Conservation (phyloP, 305 asterid genomes). For the Fraxinus sp. region DNA sequence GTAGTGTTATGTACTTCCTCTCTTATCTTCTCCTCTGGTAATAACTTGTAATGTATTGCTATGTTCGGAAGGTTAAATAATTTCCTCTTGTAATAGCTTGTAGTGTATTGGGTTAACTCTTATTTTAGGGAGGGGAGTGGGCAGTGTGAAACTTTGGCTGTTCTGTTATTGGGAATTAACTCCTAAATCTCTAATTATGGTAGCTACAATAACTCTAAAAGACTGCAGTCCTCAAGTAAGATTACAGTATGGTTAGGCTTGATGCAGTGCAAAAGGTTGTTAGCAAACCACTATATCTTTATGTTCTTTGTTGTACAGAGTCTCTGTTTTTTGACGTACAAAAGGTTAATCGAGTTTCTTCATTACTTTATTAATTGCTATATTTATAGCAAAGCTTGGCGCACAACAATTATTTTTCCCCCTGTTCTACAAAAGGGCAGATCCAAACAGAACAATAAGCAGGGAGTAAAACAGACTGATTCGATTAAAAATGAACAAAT, state of each 20-base stretch:
- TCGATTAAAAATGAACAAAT: neutral
- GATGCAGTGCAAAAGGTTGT: neutral
- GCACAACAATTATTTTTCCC: neutral
- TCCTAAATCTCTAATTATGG: neutral
- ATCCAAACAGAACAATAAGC: neutral
- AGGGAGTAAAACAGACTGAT: neutral
- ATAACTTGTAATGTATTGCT: neutral
- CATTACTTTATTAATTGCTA: neutral
- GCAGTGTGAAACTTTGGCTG: neutral
- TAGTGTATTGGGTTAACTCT: neutral
- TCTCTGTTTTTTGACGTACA: neutral
- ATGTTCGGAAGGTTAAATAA: neutral
- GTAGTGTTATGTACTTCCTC: neutral
- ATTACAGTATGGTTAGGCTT: neutral
- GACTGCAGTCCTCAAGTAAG: neutral
- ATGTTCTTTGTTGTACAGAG: neutral
- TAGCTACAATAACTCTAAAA: neutral
- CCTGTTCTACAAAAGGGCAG: neutral
- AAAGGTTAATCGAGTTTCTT: neutral
- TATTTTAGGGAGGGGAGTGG: neutral
- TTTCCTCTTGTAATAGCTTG: neutral
- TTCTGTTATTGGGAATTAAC: neutral
- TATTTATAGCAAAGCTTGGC: neutral
- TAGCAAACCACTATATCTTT: neutral
- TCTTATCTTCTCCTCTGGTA: neutral